Percentiles rank a stretch among this genome's conserved stretches.
Conservation (phyloP, 805 yeast genomes). For the Candida piceae region DNA sequence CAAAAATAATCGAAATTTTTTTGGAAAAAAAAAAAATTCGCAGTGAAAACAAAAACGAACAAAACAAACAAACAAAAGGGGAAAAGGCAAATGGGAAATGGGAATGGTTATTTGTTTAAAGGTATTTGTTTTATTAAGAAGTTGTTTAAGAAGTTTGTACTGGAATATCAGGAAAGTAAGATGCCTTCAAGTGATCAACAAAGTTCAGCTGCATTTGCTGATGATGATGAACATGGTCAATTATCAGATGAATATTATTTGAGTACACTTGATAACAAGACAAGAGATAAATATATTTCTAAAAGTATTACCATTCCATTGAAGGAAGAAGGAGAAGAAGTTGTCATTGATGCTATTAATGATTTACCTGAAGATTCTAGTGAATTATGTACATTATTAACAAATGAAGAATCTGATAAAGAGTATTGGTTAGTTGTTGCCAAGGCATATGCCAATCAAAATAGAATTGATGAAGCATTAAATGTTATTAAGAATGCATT, state of each 20-base stretch:
- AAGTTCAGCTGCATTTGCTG: too few relatives aligned
- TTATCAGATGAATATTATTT: slow-evolving; percentile 25
- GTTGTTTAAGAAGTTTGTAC: too few relatives aligned
- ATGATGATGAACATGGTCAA: slow-evolving; percentile 12
- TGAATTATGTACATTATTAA: slow-evolving; percentile 72
- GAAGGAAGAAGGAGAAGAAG: slow-evolving; percentile 73
- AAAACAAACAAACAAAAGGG: too few relatives aligned
- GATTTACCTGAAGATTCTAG: slow-evolving; percentile 89
- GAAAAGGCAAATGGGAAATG: too few relatives aligned
- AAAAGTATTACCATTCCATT: slow-evolving; percentile 53
- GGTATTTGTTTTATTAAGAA: too few relatives aligned
- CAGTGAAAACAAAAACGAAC: too few relatives aligned
- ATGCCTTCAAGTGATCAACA: slow-evolving; percentile 3
- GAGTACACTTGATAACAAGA: slow-evolving; percentile 14
- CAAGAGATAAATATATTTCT: slow-evolving; percentile 21
- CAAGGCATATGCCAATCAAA: slow-evolving; percentile 66
- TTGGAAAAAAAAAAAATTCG: too few relatives aligned
- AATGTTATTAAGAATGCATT: slow-evolving; percentile 61
- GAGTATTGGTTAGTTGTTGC: slow-evolving; percentile 86
- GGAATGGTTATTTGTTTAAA: too few relatives aligned
- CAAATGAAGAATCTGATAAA: slow-evolving; percentile 70
- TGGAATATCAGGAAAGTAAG: too few relatives aligned
- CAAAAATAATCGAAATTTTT: too few relatives aligned
- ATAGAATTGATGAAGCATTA: slow-evolving; percentile 54
- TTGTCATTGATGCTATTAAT: slow-evolving; percentile 70